These are phyloP conservation scores for Neurospora discreta DNA, from an alignment of 495 filamentous ascomycete genomes.

Conservation along the genomic window DNA sequence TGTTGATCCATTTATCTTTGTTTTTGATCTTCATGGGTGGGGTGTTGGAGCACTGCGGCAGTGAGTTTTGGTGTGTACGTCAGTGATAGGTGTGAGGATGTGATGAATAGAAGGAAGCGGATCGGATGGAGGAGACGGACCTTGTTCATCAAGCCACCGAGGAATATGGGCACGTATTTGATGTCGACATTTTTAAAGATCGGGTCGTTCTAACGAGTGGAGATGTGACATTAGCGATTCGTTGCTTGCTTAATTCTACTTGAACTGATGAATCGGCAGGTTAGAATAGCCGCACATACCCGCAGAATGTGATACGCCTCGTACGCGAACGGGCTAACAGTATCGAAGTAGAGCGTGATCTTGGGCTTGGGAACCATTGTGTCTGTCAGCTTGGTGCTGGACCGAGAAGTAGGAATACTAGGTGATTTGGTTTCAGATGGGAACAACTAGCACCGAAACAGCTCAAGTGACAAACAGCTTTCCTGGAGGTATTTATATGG, in stretches of 20 bases:
- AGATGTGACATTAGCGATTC: neutral
- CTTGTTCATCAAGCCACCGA: constrained; percentile 58
- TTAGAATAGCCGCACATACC: constrained; percentile 34
- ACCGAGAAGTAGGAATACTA: neutral
- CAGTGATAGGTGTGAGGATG: neutral
- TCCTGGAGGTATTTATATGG: neutral
- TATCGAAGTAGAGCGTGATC: constrained; percentile 57
- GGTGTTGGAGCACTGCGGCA: constrained; percentile 41
- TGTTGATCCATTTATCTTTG: constrained; percentile 53
- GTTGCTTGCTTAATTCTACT: neutral
- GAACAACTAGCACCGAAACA: too few species aligned
- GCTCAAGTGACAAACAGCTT: too few species aligned
- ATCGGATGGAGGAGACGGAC: constrained; percentile 12
- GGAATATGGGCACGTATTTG: constrained; percentile 55
- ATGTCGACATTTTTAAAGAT: constrained; percentile 49
- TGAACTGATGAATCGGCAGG: neutral
- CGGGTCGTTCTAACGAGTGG: constrained; percentile 41
- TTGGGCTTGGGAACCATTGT: constrained; percentile 28
- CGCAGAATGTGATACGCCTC: constrained; percentile 52
- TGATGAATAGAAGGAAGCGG: neutral
- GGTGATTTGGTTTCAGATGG: too few species aligned
- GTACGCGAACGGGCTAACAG: constrained; percentile 62
- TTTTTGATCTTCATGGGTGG: constrained; percentile 59
- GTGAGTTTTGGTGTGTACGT: neutral
- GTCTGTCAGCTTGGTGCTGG: neutral